Conservation (phyloP, 306 rosid genomes). For the Fragaria iinumae region DNA sequence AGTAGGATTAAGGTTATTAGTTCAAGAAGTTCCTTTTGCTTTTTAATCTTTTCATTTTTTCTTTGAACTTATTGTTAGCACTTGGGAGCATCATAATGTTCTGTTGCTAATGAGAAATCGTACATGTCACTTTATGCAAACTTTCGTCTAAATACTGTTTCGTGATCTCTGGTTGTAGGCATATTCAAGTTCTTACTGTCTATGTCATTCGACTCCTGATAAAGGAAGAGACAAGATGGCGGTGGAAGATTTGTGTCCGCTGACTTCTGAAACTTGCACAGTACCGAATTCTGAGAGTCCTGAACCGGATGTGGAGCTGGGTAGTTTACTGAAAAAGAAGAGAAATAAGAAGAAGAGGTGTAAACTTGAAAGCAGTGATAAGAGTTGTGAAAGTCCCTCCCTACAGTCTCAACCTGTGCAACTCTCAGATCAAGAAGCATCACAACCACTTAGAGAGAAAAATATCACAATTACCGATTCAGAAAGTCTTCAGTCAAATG, state of each 20-base stretch:
- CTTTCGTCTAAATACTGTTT: not conserved
- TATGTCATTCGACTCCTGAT: not conserved
- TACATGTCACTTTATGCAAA: not conserved
- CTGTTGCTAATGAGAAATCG: not conserved
- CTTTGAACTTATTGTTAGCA: not conserved
- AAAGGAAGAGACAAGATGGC: constrained; percentile 8
- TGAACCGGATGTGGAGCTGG: not conserved
- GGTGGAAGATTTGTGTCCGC: not conserved
- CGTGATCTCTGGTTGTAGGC: not conserved
- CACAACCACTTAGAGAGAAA: not conserved
- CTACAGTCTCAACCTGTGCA: not conserved
- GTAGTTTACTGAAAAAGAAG: constrained; percentile 8
- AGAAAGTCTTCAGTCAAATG: not conserved
- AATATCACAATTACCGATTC: not conserved
- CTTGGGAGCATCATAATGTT: not conserved
- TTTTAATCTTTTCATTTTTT: not conserved
- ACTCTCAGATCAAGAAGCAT: not conserved
- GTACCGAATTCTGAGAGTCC: not conserved
- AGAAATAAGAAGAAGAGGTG: not conserved
- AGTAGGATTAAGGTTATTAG: not conserved
- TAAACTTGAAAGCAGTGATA: not conserved
- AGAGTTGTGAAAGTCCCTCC: not conserved
- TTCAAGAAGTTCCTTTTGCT: not conserved
- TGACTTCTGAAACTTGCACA: not conserved
- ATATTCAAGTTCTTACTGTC: not conserved